Evolutionary conservation across 2,329 filamentous ascomycete genomes (phyloP), one percentile per base, ranked within the genome.

Genomic region (Colletotrichum paranaense): DNA sequence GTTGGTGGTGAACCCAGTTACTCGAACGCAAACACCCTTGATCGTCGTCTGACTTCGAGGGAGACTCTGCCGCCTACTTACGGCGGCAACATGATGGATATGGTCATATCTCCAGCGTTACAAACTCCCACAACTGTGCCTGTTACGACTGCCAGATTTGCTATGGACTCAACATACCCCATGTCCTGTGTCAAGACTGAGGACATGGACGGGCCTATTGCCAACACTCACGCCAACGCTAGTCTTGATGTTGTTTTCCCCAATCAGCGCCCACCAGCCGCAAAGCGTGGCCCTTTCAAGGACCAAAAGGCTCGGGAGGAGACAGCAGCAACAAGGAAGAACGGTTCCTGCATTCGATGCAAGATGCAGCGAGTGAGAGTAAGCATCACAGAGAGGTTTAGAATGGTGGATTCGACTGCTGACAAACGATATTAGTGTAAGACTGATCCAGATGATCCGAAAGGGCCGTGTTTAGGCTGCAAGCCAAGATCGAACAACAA

Each of bases 311-410:
- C 86, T 35, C 85, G 89, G 28, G 84, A 88, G 73, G 83, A 87
- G 75, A 91, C 89, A 1, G 90, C 90, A 0, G 83, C 87, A 68
- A 91, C 89, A 2, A 84, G 90, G 72, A 88, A 87, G 67, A 87
- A 89, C 22, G 89, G 89, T 9, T 90, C 88, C 24, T 92, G 90
- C 76, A 87, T 91, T 71, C 84, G 89, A 57, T 92, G 90, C 75
- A 85, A 88, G 62, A 90, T 91, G 88, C 90, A 91, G 75, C 85
- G 89, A 56, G 91, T 91, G 76, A 86, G 90, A 62, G 89, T 91
- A 80, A 85, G 88, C 82, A 38, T 35, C 30, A 35, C 19, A 12
- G 7, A 53, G 12, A 19, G 5, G 4, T 22, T 24, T 22, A 4
- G 52, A 57, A 6, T 26, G 52, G 32, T 16, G 3, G 19, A 24